Base-by-base conservation (phyloP, 345 rosid genomes). In the Turnera subulata region DNA sequence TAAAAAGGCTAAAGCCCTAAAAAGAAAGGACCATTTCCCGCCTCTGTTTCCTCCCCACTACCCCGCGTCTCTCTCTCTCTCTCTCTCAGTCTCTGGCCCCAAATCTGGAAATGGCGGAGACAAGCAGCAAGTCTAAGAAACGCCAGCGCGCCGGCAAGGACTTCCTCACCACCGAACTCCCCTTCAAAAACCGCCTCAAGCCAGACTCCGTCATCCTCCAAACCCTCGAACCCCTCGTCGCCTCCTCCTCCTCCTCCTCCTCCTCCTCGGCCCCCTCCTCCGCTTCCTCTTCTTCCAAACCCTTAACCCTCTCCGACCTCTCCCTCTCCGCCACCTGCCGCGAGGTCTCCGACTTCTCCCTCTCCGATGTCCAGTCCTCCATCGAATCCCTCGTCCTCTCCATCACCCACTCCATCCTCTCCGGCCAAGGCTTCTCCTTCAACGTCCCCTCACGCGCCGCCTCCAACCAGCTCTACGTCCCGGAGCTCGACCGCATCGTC, bases 401-500 rank as follows among this genome's bases (percentile, higher is more conserved):
- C 29, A 51, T 86, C 73, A 74, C 94, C 25, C 88, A 73, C 26
- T 88, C 95, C 53, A 87, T 93, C 65, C 84, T 89, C 71, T 69
- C 90, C 59, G 97, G 99, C 9, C 62, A 84, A 17, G 99, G 99
- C 21, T 89, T 85, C 83, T 67, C 96, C 67, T 85, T 89, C 70
- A 75, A 75, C 74, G 97, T 93, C 45, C 99, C 97, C 46, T 93
- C 97, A 65, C 99, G 97, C 62, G 78, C 97, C 53, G 74, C 99
- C 68, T 65, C 94, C 61, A 93, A 93, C 62, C 99, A 93, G 72
- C 94, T 89, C 18, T 93, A 93, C 65, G 97, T 93, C 40, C 96
- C 99, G 1, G 96, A 93, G 75, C 97, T 93, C n/a, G 99, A 93
- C 73, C 97, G 99, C 23, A 93, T 93, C 53, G 99, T 93, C 33